A percentile compares a stretch with the other conserved stretches of the same genome.
phyloP scores from a whole-genome alignment of 495 filamentous ascomycete species.

The Penicillium paxilli region DNA sequence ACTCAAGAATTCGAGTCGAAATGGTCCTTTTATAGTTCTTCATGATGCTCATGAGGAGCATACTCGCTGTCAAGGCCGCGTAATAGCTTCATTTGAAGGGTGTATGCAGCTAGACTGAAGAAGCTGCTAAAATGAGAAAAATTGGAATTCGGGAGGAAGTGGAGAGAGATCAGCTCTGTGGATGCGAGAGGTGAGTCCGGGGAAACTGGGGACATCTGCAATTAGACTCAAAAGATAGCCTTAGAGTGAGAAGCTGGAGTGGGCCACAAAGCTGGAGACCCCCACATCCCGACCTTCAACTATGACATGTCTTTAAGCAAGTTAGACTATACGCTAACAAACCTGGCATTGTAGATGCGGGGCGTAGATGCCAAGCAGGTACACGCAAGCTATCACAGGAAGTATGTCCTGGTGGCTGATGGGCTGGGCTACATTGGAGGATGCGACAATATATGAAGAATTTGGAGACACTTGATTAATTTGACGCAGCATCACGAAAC shows the following conservation, averaged over 20 bases:
- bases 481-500: no score
- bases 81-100: background rate
- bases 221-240: no score
- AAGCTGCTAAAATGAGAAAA: background rate
- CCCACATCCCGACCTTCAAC: slow-evolving; percentile 15
- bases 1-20: background rate
- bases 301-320: background rate
- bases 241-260: background rate
- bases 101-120: background rate
- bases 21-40: background rate
- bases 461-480: no score
- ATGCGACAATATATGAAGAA: no score
- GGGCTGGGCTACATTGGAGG: no score
- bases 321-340: background rate
- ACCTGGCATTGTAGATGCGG: background rate
- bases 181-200: slow-evolving; percentile 1
- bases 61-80: background rate
- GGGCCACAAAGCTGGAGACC: background rate
- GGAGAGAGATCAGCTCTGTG: slow-evolving; percentile 1
- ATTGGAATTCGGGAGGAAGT: background rate
- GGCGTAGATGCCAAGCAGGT: background rate
- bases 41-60: background rate
- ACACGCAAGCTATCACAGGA: background rate
- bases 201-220: background rate
- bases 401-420: no score